phyloP scores from a whole-genome alignment of 1,139 yeast species.

The Meyerozyma athensensis region DNA sequence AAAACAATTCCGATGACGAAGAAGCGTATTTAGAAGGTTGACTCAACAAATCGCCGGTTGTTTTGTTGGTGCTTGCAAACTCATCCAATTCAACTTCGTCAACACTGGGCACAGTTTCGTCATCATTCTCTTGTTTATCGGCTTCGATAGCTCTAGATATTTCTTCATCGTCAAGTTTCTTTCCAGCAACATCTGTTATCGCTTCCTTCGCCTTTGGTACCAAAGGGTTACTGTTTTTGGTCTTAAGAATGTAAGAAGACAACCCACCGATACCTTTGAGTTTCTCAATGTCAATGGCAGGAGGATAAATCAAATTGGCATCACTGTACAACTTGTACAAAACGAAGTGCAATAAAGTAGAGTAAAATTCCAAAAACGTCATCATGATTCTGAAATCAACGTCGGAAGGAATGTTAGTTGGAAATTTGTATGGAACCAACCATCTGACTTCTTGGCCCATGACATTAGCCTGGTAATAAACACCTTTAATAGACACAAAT shows the following conservation, averaged over 20 bases:
- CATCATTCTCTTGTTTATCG: slow-evolving; percentile 36
- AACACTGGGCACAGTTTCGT: slow-evolving; percentile 35
- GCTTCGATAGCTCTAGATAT: slow-evolving; percentile 49
- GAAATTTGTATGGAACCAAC: slow-evolving; percentile 96
- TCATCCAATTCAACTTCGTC: slow-evolving; percentile 56
- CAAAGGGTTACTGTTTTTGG: slow-evolving; percentile 39
- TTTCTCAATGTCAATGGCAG: slow-evolving; percentile 67
- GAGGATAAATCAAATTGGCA: slow-evolving; percentile 84
- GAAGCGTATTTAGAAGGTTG: slow-evolving; percentile 72
- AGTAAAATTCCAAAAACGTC: slow-evolving; percentile 92
- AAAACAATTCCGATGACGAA: slow-evolving; percentile 60
- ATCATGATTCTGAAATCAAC: slow-evolving; percentile 96
- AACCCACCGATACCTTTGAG: slow-evolving; percentile 88
- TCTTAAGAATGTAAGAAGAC: slow-evolving; percentile 65
- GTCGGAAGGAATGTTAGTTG: slow-evolving; percentile 90
- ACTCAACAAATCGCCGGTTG: slow-evolving; percentile 67
- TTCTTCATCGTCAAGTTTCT: slow-evolving; percentile 38
- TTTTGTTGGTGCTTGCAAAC: slow-evolving; percentile 58
- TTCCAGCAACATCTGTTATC: slow-evolving; percentile 23
- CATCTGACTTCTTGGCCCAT: slow-evolving; percentile 92
- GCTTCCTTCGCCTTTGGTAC: slow-evolving; percentile 30
- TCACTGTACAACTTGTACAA: slow-evolving; percentile 83
- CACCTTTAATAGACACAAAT: slow-evolving; percentile 95
- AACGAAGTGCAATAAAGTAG: slow-evolving; percentile 85
- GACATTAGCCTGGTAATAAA: slow-evolving; percentile 85